Evolutionary conservation across 2,329 filamentous ascomycete genomes (phyloP).

Genomic region (Beauveria bassiana): DNA sequence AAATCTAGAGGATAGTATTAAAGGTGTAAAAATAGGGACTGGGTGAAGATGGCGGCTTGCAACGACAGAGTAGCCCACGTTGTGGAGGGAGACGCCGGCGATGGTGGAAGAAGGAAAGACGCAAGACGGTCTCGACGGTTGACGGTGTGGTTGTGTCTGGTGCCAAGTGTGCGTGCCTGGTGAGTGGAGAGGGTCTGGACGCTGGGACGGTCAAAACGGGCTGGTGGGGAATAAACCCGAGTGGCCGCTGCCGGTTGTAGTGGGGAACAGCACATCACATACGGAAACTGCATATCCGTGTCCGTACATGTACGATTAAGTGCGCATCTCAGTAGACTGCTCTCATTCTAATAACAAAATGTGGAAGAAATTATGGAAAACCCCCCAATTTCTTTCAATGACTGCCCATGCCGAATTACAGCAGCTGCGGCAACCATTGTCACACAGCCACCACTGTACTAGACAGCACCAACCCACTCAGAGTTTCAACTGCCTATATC

Average conservation of each 20-base stretch:
- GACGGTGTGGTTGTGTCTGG: background rate
- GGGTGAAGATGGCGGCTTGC: background rate
- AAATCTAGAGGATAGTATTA: background rate
- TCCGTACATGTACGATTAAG: background rate
- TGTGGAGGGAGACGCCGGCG: conserved; percentile 1
- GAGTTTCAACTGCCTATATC: too few species aligned
- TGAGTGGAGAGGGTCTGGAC: background rate
- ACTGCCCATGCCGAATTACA: too few species aligned
- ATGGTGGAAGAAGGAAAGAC: background rate
- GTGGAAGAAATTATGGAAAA: too few species aligned
- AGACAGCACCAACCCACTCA: too few species aligned
- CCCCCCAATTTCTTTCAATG: too few species aligned
- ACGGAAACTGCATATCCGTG: background rate
- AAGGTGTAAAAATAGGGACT: background rate
- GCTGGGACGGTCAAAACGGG: background rate
- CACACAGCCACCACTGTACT: too few species aligned
- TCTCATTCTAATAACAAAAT: too few species aligned
- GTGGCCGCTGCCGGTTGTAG: background rate
- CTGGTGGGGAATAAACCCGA: conserved; percentile 4
- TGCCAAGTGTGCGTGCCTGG: background rate
- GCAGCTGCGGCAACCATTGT: too few species aligned
- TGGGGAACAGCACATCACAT: background rate
- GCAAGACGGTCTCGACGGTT: too few species aligned
- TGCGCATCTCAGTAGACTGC: background rate
- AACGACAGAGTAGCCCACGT: background rate